These are phyloP conservation scores for Zygosaccharomyces kombuchaensis DNA, from an alignment of 805 yeast species.

Conservation along the genomic window DNA sequence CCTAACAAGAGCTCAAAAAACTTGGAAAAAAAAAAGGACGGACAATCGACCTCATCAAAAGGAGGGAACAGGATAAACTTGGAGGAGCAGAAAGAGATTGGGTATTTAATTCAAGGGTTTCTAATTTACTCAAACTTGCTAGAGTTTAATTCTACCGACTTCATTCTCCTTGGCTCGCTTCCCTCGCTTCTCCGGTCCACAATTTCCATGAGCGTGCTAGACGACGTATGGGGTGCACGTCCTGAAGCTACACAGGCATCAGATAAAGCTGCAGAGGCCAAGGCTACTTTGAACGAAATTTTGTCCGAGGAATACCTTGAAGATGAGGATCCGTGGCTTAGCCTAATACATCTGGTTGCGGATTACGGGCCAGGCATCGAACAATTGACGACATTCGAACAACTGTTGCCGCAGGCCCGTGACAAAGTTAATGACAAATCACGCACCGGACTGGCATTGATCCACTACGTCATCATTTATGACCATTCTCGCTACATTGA, in stretches of 20 bases:
- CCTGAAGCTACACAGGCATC: constrained; percentile 7
- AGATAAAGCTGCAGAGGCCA: constrained; percentile 11
- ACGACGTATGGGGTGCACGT: constrained; percentile 18
- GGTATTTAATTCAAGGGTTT: background rate
- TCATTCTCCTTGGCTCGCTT: background rate
- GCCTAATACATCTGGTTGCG: constrained; percentile 21
- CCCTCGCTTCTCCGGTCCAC: background rate
- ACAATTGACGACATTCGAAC: constrained; percentile 21
- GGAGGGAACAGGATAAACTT: background rate
- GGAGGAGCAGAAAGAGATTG: background rate
- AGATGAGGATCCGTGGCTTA: constrained; percentile 20
- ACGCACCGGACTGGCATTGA: constrained; percentile 42
- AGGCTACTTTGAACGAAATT: constrained; percentile 11
- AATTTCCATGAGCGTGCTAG: constrained; percentile 8
- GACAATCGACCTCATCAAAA: too few relatives aligned
- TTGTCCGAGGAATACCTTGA: constrained; percentile 3
- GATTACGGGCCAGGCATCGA: constrained; percentile 21
- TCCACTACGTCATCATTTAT: constrained; percentile 54
- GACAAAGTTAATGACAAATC: constrained; percentile 21
- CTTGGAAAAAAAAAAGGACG: background rate
- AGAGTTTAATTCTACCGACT: background rate
- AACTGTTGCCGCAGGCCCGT: constrained; percentile 12
- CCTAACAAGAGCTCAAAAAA: background rate
- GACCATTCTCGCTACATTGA: constrained; percentile 47
- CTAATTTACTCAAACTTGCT: background rate